Evolutionary conservation across 495 filamentous ascomycete genomes (phyloP), one percentile per base, ranked within the genome.

Genomic region (Aspergillus hancockii): DNA sequence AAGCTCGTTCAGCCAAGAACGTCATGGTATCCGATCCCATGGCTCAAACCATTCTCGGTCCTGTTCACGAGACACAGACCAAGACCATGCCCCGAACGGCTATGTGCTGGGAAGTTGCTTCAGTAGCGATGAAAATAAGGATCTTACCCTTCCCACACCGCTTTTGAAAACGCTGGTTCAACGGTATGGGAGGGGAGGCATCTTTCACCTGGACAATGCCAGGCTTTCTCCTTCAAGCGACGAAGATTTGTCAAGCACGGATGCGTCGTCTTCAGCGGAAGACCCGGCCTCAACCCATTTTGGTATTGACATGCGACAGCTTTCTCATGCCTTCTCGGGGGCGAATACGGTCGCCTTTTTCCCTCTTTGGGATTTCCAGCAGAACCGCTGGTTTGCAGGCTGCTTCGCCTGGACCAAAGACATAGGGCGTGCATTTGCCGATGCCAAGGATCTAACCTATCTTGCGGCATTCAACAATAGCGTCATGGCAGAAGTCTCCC

Each of bases 311-410:
- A 36, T 36, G 34, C 49, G n/a, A 4, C 49, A 38, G 36, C n/a
- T 64, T 7, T 28, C 32, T 4, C 28, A 25, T 4, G 18, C 61
- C 14, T 69, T 88, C 49, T 79, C 83, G 6, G 72, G 71, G 12
- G 84, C 84, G 3, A 74, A 79, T 34, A 83, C 73, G 49, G 73
- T 85, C 3, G 72, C 83, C 7, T 83, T 86, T 57, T 74, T 83
- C 49, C 85, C 87, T 0, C 65, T 90, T 5, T 88, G 85, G 80
- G 83, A 88, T 57, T 78, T 81, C 46, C 79, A 82, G 34, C 75
- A 80, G 51, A 80, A 82, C 4, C 70, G 83, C 30, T 90, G 87
- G 86, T 85, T 84, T 67, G 78, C 85, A 0, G 84, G 84, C 3
- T 77, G 76, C 0, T 69, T 90, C 9, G 75, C 83, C 5, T 89